Evolutionary conservation across 768 basidiomycete genomes (phyloP), one percentile per base, ranked within the genome.

Genomic region (Podaxis sp.): DNA sequence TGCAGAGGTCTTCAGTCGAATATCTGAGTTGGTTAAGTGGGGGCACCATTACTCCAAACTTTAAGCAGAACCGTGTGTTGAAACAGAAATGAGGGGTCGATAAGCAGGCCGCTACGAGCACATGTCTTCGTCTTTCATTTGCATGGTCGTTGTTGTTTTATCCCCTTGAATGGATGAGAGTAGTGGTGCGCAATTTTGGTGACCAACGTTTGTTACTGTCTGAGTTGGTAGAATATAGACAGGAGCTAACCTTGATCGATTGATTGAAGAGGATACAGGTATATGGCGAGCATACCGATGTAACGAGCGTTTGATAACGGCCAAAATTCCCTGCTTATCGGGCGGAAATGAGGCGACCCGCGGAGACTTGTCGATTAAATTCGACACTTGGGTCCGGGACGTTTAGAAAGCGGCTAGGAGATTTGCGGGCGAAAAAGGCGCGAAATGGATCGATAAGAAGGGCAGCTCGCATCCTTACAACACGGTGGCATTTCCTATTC

Each of bases 351-450:
- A 50, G 26, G 24, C 15, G 20, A 50, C 11, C 26, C 22, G 49
- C 49, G 49, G 28, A 40, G 56, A 46, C 56, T 46, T 24, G 38
- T 28, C 56, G 56, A 44, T 37, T 41, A 44, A 33, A 57, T 57
- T 15, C 40, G 56, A 57, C 22, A 57, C 40, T 12, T 28, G 41
- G 41, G 56, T 28, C 56, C 41, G 17, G 22, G 40, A 15, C 41
- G 28, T 17, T 12, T 46, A 13, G 24, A 26, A 12, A 44, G 56
- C 40, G 15, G 49, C 24, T 13, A 28, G 49, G 20, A 28, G 15
- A 50, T 26, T 13, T 50, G 20, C 15, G 17, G 33, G 52, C 52
- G 28, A 54, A 33, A 36, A 33, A 37, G 52, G 24, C 10, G 49
- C 52, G 52, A 54, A 20, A 33, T n/a, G 22, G 13, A 12, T 26